Conservation (phyloP, 2,329 filamentous ascomycete genomes). For the Phyllosticta citriasiana region DNA sequence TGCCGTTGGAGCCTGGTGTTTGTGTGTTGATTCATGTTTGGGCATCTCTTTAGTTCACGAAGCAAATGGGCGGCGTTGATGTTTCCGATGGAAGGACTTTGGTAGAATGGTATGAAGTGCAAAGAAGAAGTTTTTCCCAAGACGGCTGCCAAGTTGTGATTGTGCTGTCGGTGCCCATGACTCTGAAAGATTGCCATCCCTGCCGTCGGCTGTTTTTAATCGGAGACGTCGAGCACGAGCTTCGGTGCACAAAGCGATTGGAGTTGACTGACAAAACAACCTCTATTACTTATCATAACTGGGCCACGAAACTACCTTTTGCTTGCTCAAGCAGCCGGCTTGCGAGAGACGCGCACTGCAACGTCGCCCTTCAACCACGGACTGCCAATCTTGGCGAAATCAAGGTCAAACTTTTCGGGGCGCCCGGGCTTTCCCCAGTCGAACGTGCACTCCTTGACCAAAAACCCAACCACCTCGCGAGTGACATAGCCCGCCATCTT, state of each 20-base stretch:
- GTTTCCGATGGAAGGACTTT: neutral
- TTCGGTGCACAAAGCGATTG: neutral
- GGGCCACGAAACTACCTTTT: neutral
- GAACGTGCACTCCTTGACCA: neutral
- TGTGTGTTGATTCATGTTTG: neutral
- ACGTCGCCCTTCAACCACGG: neutral
- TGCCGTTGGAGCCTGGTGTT: neutral
- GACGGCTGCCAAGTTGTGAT: neutral
- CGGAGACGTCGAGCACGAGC: neutral
- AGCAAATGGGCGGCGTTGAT: neutral
- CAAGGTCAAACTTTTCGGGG: neutral
- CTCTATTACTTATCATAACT: neutral
- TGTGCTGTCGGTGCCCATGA: neutral
- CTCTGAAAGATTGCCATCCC: neutral
- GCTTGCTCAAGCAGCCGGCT: neutral
- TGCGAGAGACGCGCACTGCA: neutral
- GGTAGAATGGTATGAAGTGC: neutral
- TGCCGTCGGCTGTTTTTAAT: neutral
- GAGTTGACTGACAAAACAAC: neutral
- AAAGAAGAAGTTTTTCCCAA: neutral
- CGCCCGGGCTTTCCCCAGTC: neutral
- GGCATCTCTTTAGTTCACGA: neutral
- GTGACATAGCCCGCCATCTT: neutral
- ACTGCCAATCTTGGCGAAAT: neutral
- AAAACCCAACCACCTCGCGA: neutral